A percentile compares a stretch with the other conserved stretches of the same genome.
Conservation (phyloP, 1,139 yeast species). For the Pichia sp. region DNA sequence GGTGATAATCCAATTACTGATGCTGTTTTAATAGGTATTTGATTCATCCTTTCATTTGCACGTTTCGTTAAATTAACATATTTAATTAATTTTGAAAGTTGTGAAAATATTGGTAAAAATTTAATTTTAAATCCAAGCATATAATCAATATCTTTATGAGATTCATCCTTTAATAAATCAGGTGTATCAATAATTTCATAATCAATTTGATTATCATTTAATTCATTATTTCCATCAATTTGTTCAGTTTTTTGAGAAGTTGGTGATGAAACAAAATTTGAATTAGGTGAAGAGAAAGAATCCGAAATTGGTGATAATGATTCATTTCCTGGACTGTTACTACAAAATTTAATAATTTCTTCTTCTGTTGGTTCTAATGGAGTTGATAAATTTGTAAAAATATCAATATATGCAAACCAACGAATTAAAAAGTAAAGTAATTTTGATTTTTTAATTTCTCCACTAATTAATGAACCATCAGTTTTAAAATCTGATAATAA, state of each 20-base stretch:
- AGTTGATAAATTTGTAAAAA: constrained; percentile 52
- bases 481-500: constrained; percentile 21
- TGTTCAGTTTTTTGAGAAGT: too few relatives aligned
- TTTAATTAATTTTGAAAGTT: constrained; percentile 40
- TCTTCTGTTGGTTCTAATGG: constrained; percentile 30
- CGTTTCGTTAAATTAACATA: constrained; percentile 29
- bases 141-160: constrained; percentile 44
- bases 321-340: constrained; percentile 7
- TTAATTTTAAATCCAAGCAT: constrained; percentile 54
- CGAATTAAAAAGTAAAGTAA: constrained; percentile 57
- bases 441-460: constrained; percentile 33
- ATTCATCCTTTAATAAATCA: constrained; percentile 21
- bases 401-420: constrained; percentile 70
- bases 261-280: too few relatives aligned
- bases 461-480: constrained; percentile 12
- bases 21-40: constrained; percentile 18
- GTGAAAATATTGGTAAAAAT: constrained; percentile 45
- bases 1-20: constrained; percentile 26
- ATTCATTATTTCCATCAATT: constrained; percentile 14
- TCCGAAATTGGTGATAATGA: constrained; percentile 13
- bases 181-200: constrained; percentile 21
- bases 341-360: constrained; percentile 16
- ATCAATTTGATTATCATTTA: constrained; percentile 20
- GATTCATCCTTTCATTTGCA: constrained; percentile 12
- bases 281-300: constrained; percentile 7